phyloP scores from a whole-genome alignment of 176 grass and related monocot species.

The Aegilops sharonensis region DNA sequence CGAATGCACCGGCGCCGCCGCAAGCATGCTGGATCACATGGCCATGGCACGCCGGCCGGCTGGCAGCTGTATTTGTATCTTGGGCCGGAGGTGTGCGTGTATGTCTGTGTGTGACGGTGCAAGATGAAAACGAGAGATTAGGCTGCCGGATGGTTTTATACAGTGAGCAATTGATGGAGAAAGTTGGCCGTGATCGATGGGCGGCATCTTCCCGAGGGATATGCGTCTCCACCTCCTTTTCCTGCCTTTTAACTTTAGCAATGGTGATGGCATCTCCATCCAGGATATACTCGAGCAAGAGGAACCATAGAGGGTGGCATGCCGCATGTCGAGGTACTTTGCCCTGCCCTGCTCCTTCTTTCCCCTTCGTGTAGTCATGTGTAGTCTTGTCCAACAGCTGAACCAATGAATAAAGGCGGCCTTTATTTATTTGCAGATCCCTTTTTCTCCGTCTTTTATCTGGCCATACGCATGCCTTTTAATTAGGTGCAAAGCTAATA shows the following conservation, averaged over 20 bases:
- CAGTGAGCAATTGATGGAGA: not conserved
- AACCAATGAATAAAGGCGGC: constrained; percentile 26
- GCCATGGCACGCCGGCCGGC: not conserved
- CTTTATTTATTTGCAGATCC: not conserved
- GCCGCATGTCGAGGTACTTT: not conserved
- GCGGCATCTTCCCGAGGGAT: constrained; percentile 45
- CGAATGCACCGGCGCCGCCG: not conserved
- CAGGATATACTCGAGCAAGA: constrained; percentile 35
- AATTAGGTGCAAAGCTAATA: not conserved
- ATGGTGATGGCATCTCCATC: constrained; percentile 43
- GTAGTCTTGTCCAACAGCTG: constrained; percentile 8
- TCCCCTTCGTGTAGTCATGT: not conserved
- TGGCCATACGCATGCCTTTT: not conserved
- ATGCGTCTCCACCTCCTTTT: constrained; percentile 36
- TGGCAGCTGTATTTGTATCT: not conserved
- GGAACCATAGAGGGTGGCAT: not conserved
- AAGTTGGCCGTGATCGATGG: not conserved
- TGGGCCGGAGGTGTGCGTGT: not conserved
- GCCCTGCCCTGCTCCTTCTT: constrained; percentile 21
- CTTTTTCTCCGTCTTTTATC: not conserved
- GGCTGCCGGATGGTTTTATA: not conserved
- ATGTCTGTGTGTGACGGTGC: not conserved
- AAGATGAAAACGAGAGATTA: not conserved
- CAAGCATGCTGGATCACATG: not conserved
- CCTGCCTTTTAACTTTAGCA: constrained; percentile 9